Base-by-base conservation (phyloP, 495 filamentous ascomycete species). In the Penicillium canescens region DNA sequence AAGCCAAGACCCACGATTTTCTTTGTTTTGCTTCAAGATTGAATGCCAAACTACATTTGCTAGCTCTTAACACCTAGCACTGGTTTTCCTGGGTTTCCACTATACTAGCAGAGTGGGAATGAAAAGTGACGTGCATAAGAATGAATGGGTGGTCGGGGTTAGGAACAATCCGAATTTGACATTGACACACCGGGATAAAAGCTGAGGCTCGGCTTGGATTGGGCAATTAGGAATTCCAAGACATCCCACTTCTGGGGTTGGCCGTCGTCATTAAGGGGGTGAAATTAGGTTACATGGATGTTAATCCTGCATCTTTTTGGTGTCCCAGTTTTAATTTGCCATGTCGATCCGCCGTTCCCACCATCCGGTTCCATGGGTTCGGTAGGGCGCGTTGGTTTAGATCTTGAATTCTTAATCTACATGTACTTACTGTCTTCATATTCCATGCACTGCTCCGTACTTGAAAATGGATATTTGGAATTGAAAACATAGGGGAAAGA, bases 331-430 rank as follows among this genome's bases (percentile, higher is more conserved):
- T n/a, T 45, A 8, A 21, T 36, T 23, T 33, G 36, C 35, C 16
- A 24, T 43, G 42, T 54, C 40, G 33, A 49, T 51, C 38, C 24
- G 39, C 46, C 35, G 16, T 42, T 55, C 45, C 52, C 58, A 48
- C 38, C 1, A 49, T 42, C 48, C 50, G 21, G 36, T 55, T 34
- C 11, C 40, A 37, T 46, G 44, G 56, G 54, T 46, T 50, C 47
- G 42, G 59, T 55, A 55, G 58, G 49, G 59, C 52, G 45, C 50
- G 54, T 45, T 44, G 41, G n/a, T 47, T 47, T 44, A 37, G 61
- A 52, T 37, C 26, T 39, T 48, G 23, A 49, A 12, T 21, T 8
- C 7, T 43, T 21, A 36, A 46, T 43, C 24, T 44, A 41, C 41
- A 38, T 12, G 36, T 40, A 50, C 24, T 18, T 3, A 26, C 26